These are phyloP conservation scores for Drechslerella stenobrocha DNA, from an alignment of 2,329 filamentous ascomycete species.

Conservation along the genomic window DNA sequence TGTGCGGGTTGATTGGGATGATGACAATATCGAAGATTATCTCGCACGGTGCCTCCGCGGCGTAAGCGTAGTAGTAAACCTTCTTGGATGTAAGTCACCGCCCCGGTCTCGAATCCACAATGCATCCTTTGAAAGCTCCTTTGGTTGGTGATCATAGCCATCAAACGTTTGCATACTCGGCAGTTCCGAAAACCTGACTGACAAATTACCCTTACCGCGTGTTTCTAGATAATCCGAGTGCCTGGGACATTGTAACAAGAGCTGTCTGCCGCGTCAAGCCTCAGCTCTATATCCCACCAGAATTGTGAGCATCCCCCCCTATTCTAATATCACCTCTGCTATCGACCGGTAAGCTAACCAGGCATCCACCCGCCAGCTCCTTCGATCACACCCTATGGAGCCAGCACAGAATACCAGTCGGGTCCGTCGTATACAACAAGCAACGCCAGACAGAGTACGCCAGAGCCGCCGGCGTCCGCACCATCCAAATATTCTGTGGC, in stretches of 20 bases:
- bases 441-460: constrained; percentile 32
- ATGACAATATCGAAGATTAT: constrained; percentile 43
- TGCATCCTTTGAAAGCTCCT: constrained; percentile 12
- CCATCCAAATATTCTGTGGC: constrained; percentile 42
- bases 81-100: constrained; percentile 38
- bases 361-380: constrained; percentile 19
- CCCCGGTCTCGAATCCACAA: constrained; percentile 9
- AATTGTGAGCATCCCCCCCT: constrained; percentile 43
- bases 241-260: constrained; percentile 38
- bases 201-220: constrained; percentile 20
- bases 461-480: constrained; percentile 26
- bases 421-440: constrained; percentile 40
- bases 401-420: constrained; percentile 33
- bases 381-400: constrained; percentile 45
- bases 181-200: constrained; percentile 7
- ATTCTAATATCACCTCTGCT: constrained; percentile 2
- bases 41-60: constrained; percentile 34
- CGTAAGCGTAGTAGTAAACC: constrained; percentile 41
- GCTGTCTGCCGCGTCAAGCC: constrained; percentile 42
- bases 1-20: constrained; percentile 40
- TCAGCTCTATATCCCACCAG: constrained; percentile 44
- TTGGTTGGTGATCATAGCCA: neutral
- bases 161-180: too few species aligned
- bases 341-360: constrained; percentile 14
- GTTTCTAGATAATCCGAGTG: constrained; percentile 44